These are phyloP conservation scores for Penstemon davidsonii DNA, from an alignment of 257 asterid genomes.

Conservation along the genomic window DNA sequence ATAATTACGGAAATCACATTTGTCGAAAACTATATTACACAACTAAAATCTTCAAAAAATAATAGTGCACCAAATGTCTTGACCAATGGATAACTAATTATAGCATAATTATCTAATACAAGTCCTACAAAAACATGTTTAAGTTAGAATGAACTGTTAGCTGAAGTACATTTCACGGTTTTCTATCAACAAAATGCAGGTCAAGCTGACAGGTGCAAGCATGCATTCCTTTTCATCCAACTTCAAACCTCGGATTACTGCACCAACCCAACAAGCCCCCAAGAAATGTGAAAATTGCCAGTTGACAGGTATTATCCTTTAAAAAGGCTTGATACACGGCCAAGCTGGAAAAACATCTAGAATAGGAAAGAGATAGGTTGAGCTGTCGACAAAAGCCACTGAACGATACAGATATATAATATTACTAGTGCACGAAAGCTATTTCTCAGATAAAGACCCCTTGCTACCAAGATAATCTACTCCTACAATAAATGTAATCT, in stretches of 20 bases:
- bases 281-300: background rate
- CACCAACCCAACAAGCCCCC: background rate
- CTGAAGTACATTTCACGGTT: background rate
- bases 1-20: background rate
- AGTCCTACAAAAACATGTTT: background rate
- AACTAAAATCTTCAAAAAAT: background rate
- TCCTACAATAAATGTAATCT: background rate
- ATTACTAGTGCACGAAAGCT: background rate
- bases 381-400: background rate
- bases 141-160: slow-evolving; percentile 2
- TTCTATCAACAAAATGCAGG: background rate
- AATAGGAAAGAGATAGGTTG: background rate
- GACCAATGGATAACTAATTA: background rate
- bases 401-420: background rate
- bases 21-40: background rate
- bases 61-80: background rate
- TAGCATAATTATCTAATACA: background rate
- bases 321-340: background rate
- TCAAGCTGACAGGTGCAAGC: background rate
- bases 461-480: background rate
- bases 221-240: background rate
- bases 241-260: background rate
- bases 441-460: background rate
- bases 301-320: background rate
- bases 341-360: background rate